These are phyloP conservation scores for Metschnikowia lochheadii DNA, from an alignment of 805 yeast genomes.

Conservation along the genomic window DNA sequence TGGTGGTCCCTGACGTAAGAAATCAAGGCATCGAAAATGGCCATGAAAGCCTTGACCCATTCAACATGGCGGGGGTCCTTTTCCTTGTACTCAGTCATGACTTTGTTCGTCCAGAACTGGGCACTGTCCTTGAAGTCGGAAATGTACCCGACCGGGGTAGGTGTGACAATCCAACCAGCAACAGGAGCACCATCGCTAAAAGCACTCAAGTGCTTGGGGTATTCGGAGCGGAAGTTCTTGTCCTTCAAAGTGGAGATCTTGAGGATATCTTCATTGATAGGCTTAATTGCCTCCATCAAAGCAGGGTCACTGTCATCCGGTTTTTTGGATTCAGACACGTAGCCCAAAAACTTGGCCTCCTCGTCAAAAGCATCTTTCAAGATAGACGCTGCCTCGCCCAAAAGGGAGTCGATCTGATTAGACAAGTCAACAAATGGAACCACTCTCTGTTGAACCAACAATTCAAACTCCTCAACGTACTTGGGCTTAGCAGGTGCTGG, in stretches of 20 bases:
- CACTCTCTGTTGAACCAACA: conserved; percentile 48
- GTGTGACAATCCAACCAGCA: conserved; percentile 82
- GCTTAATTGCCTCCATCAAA: conserved; percentile 56
- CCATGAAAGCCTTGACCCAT: conserved; percentile 72
- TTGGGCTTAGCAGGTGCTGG: conserved; percentile 32
- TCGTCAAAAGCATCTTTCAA: conserved; percentile 52
- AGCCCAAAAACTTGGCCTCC: conserved; percentile 56
- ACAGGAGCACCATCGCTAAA: conserved; percentile 87
- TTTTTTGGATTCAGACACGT: conserved; percentile 58
- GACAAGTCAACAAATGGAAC: conserved; percentile 59
- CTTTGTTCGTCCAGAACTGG: conserved; percentile 90
- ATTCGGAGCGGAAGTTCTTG: conserved; percentile 61
- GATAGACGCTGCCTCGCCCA: conserved; percentile 51
- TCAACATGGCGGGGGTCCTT: conserved; percentile 63
- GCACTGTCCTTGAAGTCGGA: conserved; percentile 87
- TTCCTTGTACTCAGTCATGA: conserved; percentile 79
- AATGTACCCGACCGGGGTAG: conserved; percentile 70
- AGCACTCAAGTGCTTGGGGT: conserved; percentile 70
- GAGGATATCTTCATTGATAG: conserved; percentile 60
- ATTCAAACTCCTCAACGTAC: conserved; percentile 50
- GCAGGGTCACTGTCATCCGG: conserved; percentile 56
- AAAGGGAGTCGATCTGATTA: conserved; percentile 49
- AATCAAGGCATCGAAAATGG: conserved; percentile 65
- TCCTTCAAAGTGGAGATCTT: conserved; percentile 67
- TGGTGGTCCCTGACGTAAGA: conserved; percentile 73